A percentile compares a stretch with the other conserved stretches of the same genome.
These are phyloP conservation scores for Salix exigua DNA, from an alignment of 345 rosid species.

Conservation along the genomic window DNA sequence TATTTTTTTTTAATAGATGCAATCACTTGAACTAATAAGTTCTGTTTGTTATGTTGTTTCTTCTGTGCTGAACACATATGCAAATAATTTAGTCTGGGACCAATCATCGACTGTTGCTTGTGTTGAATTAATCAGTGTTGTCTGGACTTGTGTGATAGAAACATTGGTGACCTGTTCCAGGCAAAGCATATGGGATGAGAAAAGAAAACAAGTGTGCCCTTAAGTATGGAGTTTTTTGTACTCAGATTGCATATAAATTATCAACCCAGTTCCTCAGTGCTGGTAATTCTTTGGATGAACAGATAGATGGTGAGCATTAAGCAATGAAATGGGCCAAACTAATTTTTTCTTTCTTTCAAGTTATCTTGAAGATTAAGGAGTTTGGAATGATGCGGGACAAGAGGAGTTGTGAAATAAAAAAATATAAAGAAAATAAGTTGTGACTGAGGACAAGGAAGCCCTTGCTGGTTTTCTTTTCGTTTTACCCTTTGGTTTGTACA, in stretches of 20 bases:
- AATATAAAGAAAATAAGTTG: not conserved
- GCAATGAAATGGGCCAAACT: not conserved
- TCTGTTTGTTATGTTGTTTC: not conserved
- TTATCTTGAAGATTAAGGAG: not conserved
- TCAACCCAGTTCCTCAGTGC: not conserved
- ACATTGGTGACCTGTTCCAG: not conserved
- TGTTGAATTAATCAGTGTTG: not conserved
- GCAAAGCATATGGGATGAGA: not conserved
- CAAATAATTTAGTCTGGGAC: too few relatives aligned
- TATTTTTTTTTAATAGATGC: too few relatives aligned
- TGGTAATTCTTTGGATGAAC: not conserved
- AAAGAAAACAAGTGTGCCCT: not conserved
- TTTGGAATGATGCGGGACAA: too few relatives aligned
- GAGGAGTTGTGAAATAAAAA: not conserved
- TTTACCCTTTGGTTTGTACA: too few relatives aligned
- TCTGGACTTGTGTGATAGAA: not conserved
- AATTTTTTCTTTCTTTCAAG: not conserved
- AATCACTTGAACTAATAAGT: not conserved
- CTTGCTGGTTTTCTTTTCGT: not conserved
- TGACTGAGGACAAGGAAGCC: not conserved
- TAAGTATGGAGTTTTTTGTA: not conserved
- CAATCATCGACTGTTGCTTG: too few relatives aligned
- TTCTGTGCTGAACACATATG: too few relatives aligned
- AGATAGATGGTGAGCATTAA: not conserved
- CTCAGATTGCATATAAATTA: not conserved